phyloP scores from a whole-genome alignment of 2,329 filamentous ascomycete species.

The Venturia effusa region DNA sequence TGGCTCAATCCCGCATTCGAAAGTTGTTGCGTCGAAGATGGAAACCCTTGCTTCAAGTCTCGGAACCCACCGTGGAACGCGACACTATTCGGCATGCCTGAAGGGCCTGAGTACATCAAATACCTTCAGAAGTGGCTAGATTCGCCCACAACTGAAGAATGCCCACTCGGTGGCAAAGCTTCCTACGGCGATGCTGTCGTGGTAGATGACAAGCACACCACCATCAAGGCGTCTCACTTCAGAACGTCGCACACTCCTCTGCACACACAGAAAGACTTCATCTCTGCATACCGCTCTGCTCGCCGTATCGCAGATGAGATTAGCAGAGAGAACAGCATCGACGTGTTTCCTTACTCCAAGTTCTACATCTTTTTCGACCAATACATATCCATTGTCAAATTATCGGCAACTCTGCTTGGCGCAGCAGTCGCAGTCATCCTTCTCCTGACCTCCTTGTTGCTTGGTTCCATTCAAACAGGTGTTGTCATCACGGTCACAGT shows the following conservation, averaged over 20 bases:
- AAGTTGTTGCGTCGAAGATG: slow-evolving; percentile 55
- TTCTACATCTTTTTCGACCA: slow-evolving; percentile 99
- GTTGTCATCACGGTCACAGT: slow-evolving; percentile 77
- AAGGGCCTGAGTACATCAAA: slow-evolving; percentile 78
- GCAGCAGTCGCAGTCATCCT: slow-evolving; percentile 81
- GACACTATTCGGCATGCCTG: slow-evolving; percentile 81
- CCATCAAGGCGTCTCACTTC: slow-evolving; percentile 79
- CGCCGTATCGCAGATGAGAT: slow-evolving; percentile 77
- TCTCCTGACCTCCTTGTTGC: slow-evolving; percentile 62
- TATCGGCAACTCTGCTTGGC: slow-evolving; percentile 70
- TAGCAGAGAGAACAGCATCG: slow-evolving; percentile 56
- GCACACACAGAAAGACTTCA: slow-evolving; percentile 83
- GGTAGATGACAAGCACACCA: slow-evolving; percentile 55
- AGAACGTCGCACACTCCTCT: slow-evolving; percentile 80
- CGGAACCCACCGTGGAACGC: slow-evolving; percentile 80
- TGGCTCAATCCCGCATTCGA: slow-evolving; percentile 89
- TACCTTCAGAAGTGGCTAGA: slow-evolving; percentile 78
- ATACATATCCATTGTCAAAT: slow-evolving; percentile 71
- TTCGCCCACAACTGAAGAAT: slow-evolving; percentile 69
- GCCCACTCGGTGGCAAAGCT: slow-evolving; percentile 79
- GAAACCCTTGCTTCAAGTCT: slow-evolving; percentile 60
- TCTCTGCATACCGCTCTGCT: slow-evolving; percentile 77
- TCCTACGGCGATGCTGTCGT: slow-evolving; percentile 79
- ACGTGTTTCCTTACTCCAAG: slow-evolving; percentile 92
- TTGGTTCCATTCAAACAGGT: slow-evolving; percentile 76